phyloP scores from a whole-genome alignment of 257 asterid genomes.

The Rhazya stricta region DNA sequence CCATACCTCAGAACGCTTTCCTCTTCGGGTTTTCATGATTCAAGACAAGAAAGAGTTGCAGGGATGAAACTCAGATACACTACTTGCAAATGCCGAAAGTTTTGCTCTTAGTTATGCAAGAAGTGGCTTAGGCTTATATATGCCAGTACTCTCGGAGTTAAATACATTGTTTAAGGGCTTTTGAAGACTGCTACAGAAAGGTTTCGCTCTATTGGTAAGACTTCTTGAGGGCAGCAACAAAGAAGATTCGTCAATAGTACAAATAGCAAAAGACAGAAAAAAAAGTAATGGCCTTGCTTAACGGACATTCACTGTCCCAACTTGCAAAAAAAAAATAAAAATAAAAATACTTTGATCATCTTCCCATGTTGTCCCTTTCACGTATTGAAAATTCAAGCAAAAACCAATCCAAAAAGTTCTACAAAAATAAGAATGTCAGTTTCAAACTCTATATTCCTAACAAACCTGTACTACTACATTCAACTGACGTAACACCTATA shows the following conservation, averaged over 20 bases:
- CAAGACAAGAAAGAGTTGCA: conserved; percentile 8
- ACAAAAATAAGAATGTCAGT: conserved; percentile 18
- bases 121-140: background rate
- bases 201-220: conserved; percentile 27
- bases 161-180: conserved; percentile 10
- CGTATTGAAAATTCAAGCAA: conserved; percentile 29
- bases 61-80: conserved; percentile 22
- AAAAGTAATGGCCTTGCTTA: conserved; percentile 50
- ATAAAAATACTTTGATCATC: conserved; percentile 39
- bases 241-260: conserved; percentile 48
- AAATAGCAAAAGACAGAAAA: conserved; percentile 51
- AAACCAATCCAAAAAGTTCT: conserved; percentile 18
- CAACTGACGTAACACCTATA: conserved; percentile 6
- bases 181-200: conserved; percentile 4
- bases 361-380: conserved; percentile 39
- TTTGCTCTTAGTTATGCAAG: conserved; percentile 6
- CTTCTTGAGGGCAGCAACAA: conserved; percentile 29
- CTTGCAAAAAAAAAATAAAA: conserved; percentile 40
- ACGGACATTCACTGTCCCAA: conserved; percentile 53
- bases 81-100: conserved; percentile 15
- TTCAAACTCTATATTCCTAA: conserved; percentile 22
- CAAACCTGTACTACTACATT: conserved; percentile 17
- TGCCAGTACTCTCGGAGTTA: conserved; percentile 27
- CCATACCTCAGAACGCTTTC: conserved; percentile 56
- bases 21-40: conserved; percentile 48